Conservation (phyloP, 2,329 filamentous ascomycete genomes). For the Alternaria novae-zelandiae region DNA sequence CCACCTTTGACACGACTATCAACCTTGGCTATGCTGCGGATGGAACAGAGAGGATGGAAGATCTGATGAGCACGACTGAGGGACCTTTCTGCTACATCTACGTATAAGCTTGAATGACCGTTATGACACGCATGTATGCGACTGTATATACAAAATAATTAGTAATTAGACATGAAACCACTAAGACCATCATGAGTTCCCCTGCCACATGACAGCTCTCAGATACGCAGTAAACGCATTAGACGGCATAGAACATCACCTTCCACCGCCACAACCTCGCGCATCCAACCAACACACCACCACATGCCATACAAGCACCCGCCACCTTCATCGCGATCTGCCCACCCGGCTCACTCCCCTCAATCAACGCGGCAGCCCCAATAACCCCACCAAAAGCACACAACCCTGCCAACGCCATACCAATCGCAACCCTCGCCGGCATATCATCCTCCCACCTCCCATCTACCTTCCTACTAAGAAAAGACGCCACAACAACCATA, state of each 20-base stretch:
- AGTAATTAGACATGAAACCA: not conserved
- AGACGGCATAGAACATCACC: no score
- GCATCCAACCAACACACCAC: not conserved
- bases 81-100: conserved; percentile 47
- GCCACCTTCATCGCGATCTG: conserved; percentile 1
- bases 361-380: conserved; percentile 9
- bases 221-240: no score
- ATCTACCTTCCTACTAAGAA: not conserved
- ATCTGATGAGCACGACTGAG: conserved; percentile 41
- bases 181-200: not conserved
- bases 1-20: conserved; percentile 54
- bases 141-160: not conserved
- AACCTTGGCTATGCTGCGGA: conserved; percentile 48
- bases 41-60: conserved; percentile 25
- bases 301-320: conserved; percentile 1
- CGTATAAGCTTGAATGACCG: conserved; percentile 14
- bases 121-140: not conserved
- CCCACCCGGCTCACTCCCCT: conserved; percentile 5
- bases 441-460: conserved; percentile 5
- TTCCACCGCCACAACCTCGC: not conserved
- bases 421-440: conserved; percentile 1
- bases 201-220: no score
- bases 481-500: not conserved
- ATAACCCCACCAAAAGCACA: conserved; percentile 12
- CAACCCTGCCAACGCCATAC: conserved; percentile 6